These are phyloP conservation scores for Asterochloris erici DNA, from an alignment of 139 green algal species.

Conservation along the genomic window DNA sequence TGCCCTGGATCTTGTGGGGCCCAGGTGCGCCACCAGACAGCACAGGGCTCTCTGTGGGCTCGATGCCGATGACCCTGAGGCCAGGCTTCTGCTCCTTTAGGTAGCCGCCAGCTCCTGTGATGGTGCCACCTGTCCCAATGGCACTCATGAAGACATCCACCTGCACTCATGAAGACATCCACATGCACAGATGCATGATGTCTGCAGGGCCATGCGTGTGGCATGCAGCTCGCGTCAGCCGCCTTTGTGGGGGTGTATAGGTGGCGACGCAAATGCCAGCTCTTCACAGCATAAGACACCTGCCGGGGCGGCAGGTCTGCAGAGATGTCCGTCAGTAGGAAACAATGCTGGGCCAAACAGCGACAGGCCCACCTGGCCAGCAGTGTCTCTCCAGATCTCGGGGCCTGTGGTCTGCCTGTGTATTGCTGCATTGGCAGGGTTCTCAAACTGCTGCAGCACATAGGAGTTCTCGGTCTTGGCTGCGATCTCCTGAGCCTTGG, in stretches of 20 bases:
- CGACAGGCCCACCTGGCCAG: constrained; percentile 34
- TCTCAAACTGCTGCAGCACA: constrained; percentile 95
- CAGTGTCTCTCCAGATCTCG: constrained; percentile 68
- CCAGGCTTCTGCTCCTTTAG: constrained; percentile 72
- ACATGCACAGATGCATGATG: too few relatives aligned
- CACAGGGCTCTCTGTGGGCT: constrained; percentile 70
- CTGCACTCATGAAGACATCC: too few relatives aligned
- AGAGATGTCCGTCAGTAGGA: too few relatives aligned
- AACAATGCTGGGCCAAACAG: background rate
- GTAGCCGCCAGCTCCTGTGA: constrained; percentile 76
- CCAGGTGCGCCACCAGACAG: constrained; percentile 64
- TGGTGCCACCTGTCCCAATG: constrained; percentile 89
- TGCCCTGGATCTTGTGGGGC: constrained; percentile 97
- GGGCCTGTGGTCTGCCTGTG: constrained; percentile 75
- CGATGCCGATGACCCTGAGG: constrained; percentile 71
- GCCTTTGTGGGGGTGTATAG: background rate
- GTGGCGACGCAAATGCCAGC: background rate
- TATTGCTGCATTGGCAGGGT: constrained; percentile 79
- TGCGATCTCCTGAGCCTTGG: constrained; percentile 84
- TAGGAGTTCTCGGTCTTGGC: constrained; percentile 59
- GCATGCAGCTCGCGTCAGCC: too few relatives aligned
- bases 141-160: constrained; percentile 90
- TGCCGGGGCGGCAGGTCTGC: background rate
- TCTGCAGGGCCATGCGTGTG: too few relatives aligned
- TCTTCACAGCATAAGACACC: background rate